Base-by-base conservation (phyloP, 805 yeast species). In the Ogataea nakhonphanomensis region DNA sequence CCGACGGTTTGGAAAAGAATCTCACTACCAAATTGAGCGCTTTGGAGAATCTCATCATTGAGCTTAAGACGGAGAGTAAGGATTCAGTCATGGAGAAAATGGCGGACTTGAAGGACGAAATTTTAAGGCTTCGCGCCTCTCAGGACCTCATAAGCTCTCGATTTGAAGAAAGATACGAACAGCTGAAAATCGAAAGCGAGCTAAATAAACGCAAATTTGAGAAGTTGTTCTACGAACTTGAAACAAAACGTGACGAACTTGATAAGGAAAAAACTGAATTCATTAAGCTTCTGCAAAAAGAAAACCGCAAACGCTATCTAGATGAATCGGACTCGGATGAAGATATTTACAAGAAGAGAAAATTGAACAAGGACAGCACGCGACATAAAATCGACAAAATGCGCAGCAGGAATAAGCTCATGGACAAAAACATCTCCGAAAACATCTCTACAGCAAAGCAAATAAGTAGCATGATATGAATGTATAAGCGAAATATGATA, bases 131-230 rank as follows among this genome's bases (percentile, higher is more conserved):
- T 35, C 48, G 53, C 13, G 50, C 51, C 10, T 49, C 53, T 12
- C 62, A 60, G 37, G 64, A 61, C n/a, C 75, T 81, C 17, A 68
- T 71, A 46, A 79, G 82, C 17, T 83, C 85, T 57, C 66, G 74
- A 37, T 78, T 82, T 58, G 91, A 85, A 57, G 73, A 74, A 42
- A 87, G 81, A 55, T 73, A 81, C 60, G 76, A 78, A 48, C 78
- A 78, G 58, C 65, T 82, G 54, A 78, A 74, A 51, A 70, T 72
- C 55, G 82, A 83, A 53, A 46, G 50, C 15, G 60, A 59, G 33
- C 37, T 53, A 13, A 52, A 48, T 28, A 41, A 49, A 31, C 44
- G 57, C 22, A 52, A 49, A 13, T 57, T 58, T 31, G 59, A 55
- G 30, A 46, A 46, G 20, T 15, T 58, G 35, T 48, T 49, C 35